These are phyloP conservation scores for Zymoseptoria pseudotritici DNA, from an alignment of 2,329 filamentous ascomycete species.

Conservation along the genomic window DNA sequence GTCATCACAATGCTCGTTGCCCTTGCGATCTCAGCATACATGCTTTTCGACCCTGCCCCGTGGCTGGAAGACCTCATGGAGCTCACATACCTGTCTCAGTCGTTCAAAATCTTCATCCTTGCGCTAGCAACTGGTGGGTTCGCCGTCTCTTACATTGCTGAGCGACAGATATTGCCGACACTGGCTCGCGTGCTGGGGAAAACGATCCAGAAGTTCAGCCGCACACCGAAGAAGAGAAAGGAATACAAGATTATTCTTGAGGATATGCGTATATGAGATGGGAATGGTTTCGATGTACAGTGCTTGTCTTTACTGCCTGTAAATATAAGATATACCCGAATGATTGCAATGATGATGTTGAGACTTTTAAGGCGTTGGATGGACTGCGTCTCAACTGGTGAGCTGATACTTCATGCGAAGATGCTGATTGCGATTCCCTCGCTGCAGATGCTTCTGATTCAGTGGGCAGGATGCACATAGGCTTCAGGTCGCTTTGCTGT, in stretches of 20 bases:
- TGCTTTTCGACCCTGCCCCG: conserved; percentile 66
- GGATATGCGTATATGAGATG: conserved; percentile 36
- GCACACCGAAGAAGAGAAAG: conserved; percentile 66
- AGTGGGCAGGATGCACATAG: no score
- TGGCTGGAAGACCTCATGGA: conserved; percentile 74
- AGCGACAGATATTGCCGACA: conserved; percentile 61
- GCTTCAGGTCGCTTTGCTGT: no score
- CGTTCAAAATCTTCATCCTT: conserved; percentile 68
- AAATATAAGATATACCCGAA: neutral
- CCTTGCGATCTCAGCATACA: conserved; percentile 63
- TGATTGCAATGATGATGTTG: neutral
- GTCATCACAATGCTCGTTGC: conserved; percentile 66
- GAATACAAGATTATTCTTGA: conserved; percentile 77
- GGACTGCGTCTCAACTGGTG: no score
- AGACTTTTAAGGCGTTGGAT: neutral
- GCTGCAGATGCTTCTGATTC: neutral
- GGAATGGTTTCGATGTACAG: neutral
- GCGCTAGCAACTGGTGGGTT: conserved; percentile 64
- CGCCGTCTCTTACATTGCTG: conserved; percentile 59
- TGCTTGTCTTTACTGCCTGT: neutral
- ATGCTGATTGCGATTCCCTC: neutral
- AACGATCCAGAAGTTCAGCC: conserved; percentile 49
- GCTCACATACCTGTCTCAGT: conserved; percentile 64
- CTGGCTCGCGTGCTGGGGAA: conserved; percentile 62
- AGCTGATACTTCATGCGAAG: neutral